phyloP scores from a whole-genome alignment of 169 alveolate genomes.

The Fabrea salina region DNA sequence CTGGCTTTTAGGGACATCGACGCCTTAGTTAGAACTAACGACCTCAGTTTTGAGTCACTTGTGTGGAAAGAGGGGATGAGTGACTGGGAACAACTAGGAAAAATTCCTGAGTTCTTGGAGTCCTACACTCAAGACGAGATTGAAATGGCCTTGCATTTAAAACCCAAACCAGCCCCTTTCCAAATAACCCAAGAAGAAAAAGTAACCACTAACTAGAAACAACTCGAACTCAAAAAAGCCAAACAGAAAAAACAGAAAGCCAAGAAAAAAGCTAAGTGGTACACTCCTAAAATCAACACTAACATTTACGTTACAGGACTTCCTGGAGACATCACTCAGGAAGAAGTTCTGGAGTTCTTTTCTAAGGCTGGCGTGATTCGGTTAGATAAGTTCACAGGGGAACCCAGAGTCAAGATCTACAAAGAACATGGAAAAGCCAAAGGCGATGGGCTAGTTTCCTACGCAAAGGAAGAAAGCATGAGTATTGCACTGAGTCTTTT shows the following conservation, averaged over 20 bases:
- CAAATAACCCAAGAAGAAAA: conserved; percentile 6
- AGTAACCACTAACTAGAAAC: conserved; percentile 7
- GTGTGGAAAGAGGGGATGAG: conserved; percentile 30
- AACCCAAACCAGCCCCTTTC: background rate
- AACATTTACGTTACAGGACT: conserved; percentile 77
- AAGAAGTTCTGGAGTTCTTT: conserved; percentile 67
- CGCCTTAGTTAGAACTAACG: conserved; percentile 28
- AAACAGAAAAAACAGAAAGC: conserved; percentile 18
- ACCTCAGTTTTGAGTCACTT: background rate
- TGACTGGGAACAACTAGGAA: conserved; percentile 14
- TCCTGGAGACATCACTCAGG: conserved; percentile 70
- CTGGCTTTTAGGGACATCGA: conserved; percentile 23
- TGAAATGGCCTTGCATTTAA: conserved; percentile 15
- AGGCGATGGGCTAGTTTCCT: conserved; percentile 85
- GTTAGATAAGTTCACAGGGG: conserved; percentile 70
- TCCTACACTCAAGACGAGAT: conserved; percentile 15
- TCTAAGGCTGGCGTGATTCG: conserved; percentile 77
- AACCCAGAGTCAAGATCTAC: conserved; percentile 71
- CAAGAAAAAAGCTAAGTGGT: conserved; percentile 27
- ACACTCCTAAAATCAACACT: conserved; percentile 48
- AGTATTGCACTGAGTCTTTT: conserved; percentile 77
- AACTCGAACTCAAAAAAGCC: background rate
- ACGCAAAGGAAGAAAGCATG: conserved; percentile 69
- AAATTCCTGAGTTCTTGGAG: background rate
- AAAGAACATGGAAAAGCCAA: conserved; percentile 50